phyloP scores from a whole-genome alignment of 2,329 filamentous ascomycete species.

The Paraconiothyrium sp. region DNA sequence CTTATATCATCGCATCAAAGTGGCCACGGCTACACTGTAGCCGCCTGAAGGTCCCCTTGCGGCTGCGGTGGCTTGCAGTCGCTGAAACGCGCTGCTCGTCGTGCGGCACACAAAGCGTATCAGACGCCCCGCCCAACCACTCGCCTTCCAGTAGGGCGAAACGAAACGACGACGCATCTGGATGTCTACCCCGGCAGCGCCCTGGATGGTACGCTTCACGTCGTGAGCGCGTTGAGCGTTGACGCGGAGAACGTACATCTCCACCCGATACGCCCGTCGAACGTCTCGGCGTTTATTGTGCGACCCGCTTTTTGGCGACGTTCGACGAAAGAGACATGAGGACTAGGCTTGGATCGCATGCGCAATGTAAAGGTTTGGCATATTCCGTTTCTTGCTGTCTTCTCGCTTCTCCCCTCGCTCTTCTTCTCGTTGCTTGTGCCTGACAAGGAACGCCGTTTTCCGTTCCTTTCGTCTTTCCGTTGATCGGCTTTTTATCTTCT shows the following conservation, averaged over 20 bases:
- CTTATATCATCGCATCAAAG: constrained; percentile 9
- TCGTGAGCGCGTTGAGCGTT: constrained; percentile 11
- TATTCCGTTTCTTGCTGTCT: constrained; percentile 29
- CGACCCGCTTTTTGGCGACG: constrained; percentile 35
- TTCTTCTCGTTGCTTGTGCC: constrained; percentile 28
- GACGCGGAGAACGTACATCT: constrained; percentile 29
- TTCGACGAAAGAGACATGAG: constrained; percentile 32
- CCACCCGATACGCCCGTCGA: constrained; percentile 18
- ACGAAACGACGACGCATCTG: constrained; percentile 16
- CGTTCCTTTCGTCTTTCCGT: constrained; percentile 34
- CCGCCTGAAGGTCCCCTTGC: constrained; percentile 3
- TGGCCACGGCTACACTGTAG: constrained; percentile 1
- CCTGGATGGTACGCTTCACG: constrained; percentile 1
- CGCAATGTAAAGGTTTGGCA: constrained; percentile 43
- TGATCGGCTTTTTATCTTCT: constrained; percentile 43
- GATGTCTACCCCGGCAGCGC: neutral
- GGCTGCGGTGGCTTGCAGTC: constrained; percentile 2
- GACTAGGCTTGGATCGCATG: constrained; percentile 25
- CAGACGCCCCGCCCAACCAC: constrained; percentile 15
- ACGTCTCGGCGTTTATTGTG: constrained; percentile 16
- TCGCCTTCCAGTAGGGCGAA: constrained; percentile 7
- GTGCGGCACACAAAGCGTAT: constrained; percentile 18
- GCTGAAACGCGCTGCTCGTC: constrained; percentile 19
- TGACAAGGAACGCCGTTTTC: constrained; percentile 31
- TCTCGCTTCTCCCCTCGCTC: constrained; percentile 25